Percentiles rank a stretch among this genome's conserved stretches.
Conservation (phyloP, 106 monocot species). For the Alisma plantagoaquatica region DNA sequence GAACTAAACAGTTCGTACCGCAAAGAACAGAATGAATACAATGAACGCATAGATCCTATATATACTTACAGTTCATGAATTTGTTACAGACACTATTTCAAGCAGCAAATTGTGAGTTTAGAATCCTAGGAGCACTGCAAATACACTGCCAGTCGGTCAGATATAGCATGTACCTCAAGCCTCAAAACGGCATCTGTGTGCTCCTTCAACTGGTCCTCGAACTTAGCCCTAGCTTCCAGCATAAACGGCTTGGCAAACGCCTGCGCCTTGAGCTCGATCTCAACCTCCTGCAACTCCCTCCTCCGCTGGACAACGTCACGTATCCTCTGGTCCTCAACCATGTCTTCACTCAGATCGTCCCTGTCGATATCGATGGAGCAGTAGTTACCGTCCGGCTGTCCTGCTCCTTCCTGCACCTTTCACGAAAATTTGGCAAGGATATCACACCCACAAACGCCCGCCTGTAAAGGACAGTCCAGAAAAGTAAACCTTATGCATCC, state of each 20-base stretch:
- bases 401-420: slow-evolving; percentile 24
- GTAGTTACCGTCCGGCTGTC: slow-evolving; percentile 13
- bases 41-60: too few species aligned
- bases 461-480: background rate
- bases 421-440: slow-evolving; percentile 1
- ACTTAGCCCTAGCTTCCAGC: slow-evolving; percentile 13
- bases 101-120: too few species aligned
- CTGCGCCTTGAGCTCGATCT: slow-evolving; percentile 28
- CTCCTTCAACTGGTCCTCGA: slow-evolving; percentile 24
- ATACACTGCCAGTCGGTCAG: too few species aligned
- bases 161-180: slow-evolving; percentile 85
- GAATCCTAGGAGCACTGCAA: too few species aligned
- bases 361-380: slow-evolving; percentile 22
- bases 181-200: slow-evolving; percentile 19
- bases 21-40: too few species aligned
- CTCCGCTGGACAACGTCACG: slow-evolving; percentile 13
- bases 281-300: slow-evolving; percentile 27
- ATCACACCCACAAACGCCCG: background rate
- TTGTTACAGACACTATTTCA: too few species aligned
- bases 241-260: slow-evolving; percentile 22
- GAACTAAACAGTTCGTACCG: too few species aligned
- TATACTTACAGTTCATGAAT: too few species aligned
- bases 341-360: slow-evolving; percentile 1
- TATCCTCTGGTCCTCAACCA: slow-evolving; percentile 11
- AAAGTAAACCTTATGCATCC: background rate